Evolutionary conservation across 768 basidiomycete genomes (phyloP).

Genomic region (Hortiboletus flavorubellus): DNA sequence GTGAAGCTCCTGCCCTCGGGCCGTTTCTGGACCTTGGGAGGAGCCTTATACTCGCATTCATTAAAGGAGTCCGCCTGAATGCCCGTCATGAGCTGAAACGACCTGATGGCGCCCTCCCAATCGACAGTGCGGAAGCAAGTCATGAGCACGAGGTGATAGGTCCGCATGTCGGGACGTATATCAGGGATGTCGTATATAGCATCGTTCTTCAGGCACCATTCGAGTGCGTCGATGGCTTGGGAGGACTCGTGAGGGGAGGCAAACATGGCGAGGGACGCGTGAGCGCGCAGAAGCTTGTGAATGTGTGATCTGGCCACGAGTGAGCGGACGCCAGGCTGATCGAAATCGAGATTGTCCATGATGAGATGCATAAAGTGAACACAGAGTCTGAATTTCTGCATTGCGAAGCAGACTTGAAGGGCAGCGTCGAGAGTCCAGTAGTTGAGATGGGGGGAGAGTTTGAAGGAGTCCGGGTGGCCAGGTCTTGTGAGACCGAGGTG

Average conservation of each 20-base stretch:
- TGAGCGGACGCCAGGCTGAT: conserved; percentile 29
- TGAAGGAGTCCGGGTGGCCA: conserved; percentile 37
- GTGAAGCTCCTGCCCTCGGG: conserved; percentile 41
- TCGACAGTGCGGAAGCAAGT: conserved; percentile 63
- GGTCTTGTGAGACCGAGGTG: conserved; percentile 59
- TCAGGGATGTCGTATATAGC: conserved; percentile 43
- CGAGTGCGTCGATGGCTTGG: conserved; percentile 54
- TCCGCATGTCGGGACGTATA: conserved; percentile 33
- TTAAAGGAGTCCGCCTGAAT: conserved; percentile 50
- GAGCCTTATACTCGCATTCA: conserved; percentile 31
- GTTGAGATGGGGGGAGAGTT: conserved; percentile 41
- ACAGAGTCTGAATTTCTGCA: conserved; percentile 44
- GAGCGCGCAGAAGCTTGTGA: conserved; percentile 59
- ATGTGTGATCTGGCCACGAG: conserved; percentile 53
- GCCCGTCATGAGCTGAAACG: conserved; percentile 75
- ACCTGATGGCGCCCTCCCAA: conserved; percentile 54
- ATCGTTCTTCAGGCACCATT: conserved; percentile 67
- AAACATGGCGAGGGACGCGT: conserved; percentile 38
- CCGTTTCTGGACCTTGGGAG: conserved; percentile 43
- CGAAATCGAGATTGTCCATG: conserved; percentile 38
- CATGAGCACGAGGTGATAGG: conserved; percentile 60
- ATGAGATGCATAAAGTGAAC: conserved; percentile 59
- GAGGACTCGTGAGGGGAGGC: conserved; percentile 38
- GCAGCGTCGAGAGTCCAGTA: conserved; percentile 49
- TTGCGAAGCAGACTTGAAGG: conserved; percentile 53